Evolutionary conservation across 106 monocot species (phyloP).

Genomic region (Acanthochlamys bracteata): DNA sequence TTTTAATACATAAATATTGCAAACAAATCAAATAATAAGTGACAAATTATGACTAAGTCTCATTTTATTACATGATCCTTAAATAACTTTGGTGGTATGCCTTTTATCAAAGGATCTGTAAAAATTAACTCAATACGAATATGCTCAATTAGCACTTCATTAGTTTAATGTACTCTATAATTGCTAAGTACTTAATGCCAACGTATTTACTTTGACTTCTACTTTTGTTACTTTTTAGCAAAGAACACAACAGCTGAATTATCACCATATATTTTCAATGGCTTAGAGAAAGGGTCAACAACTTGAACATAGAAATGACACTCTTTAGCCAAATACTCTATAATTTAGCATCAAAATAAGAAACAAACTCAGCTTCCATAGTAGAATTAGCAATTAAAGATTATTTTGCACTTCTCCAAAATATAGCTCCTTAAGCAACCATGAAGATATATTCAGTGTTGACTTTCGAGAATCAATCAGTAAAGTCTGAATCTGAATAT

Average conservation of each 20-base stretch:
- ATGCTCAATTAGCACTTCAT: neutral
- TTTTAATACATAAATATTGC: no score
- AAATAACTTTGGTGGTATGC: no score
- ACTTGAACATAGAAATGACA: neutral
- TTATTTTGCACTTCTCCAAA: neutral
- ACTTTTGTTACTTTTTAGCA: neutral
- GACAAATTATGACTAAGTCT: no score
- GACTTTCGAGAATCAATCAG: neutral
- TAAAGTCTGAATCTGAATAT: conserved; percentile 10
- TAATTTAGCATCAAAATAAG: neutral
- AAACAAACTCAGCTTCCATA: neutral
- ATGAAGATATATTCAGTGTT: conserved; percentile 2
- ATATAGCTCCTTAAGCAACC: neutral
- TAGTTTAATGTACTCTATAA: neutral
- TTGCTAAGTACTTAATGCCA: neutral
- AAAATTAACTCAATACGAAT: neutral
- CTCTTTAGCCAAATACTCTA: conserved; percentile 4
- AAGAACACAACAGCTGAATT: neutral
- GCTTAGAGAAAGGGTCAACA: neutral
- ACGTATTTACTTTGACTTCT: neutral
- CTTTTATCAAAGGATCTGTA: neutral
- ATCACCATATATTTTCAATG: neutral
- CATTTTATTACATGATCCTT: no score
- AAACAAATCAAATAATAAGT: no score
- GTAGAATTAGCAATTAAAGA: neutral